Evolutionary conservation across 257 asterid species (phyloP).

Genomic region (Penstemon eatonii): DNA sequence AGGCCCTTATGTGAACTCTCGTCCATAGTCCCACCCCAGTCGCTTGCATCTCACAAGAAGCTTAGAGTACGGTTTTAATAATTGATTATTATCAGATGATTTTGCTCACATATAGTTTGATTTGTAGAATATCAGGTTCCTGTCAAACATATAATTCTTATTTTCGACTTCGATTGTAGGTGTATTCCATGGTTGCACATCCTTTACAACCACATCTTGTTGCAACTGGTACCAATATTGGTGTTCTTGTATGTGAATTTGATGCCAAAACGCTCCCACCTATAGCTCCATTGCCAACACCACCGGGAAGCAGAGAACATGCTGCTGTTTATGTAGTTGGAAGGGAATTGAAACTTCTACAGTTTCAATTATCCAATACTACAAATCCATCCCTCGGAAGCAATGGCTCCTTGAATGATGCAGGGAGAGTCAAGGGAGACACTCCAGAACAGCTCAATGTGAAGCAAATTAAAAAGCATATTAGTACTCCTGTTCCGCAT

Average conservation of each 20-base stretch:
- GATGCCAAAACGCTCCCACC: conserved; percentile 95
- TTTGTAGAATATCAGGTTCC: conserved; percentile 10
- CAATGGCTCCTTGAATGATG: conserved; percentile 84
- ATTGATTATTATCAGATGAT: background rate
- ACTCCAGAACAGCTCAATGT: conserved; percentile 82
- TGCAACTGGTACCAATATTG: conserved; percentile 96
- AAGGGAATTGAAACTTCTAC: conserved; percentile 84
- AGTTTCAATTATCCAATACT: conserved; percentile 83
- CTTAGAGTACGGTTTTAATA: conserved; percentile 63
- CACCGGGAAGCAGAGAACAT: conserved; percentile 85
- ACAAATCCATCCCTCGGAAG: conserved; percentile 88
- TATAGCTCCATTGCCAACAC: conserved; percentile 83
- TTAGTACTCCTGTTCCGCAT: conserved; percentile 96
- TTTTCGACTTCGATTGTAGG: conserved; percentile 45
- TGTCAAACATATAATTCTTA: conserved; percentile 18
- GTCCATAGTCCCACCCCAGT: conserved; percentile 88
- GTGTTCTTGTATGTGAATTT: conserved; percentile 92
- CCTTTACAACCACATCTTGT: conserved; percentile 95
- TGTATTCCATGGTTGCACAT: conserved; percentile 95
- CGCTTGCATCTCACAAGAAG: conserved; percentile 95
- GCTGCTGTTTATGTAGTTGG: conserved; percentile 90
- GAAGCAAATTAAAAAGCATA: conserved; percentile 90
- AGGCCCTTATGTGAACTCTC: conserved; percentile 98
- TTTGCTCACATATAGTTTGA: conserved; percentile 16
- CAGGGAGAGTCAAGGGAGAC: conserved; percentile 87